Evolutionary conservation across 768 basidiomycete species (phyloP).

Genomic region (Boletus vinaceobasis): DNA sequence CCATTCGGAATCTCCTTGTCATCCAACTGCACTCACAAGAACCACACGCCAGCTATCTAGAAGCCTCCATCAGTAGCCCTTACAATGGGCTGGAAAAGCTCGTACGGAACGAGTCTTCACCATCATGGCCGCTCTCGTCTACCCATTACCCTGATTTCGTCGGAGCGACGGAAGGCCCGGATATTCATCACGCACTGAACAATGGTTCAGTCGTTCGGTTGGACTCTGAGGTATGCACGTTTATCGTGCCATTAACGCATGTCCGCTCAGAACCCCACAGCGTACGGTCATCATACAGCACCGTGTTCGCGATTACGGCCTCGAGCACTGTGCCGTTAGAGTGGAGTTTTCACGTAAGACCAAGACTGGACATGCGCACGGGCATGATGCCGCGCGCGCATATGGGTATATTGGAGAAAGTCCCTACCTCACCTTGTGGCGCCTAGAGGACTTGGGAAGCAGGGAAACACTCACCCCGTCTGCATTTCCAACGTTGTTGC

Average conservation of each 20-base stretch:
- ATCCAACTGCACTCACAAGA: slow-evolving; percentile 7
- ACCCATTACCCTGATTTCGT: slow-evolving; percentile 22
- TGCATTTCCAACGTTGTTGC: slow-evolving; percentile 9
- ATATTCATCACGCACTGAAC: slow-evolving; percentile 9
- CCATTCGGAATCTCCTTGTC: slow-evolving; percentile 21
- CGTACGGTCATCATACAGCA: slow-evolving; percentile 19
- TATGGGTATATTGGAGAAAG: slow-evolving; percentile 14
- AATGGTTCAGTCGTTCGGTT: slow-evolving; percentile 22
- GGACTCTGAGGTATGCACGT: slow-evolving; percentile 13
- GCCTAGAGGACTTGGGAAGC: slow-evolving; percentile 7
- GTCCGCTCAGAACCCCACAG: not conserved
- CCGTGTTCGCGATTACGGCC: slow-evolving; percentile 24
- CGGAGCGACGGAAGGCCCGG: slow-evolving; percentile 7
- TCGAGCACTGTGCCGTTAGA: slow-evolving; percentile 18
- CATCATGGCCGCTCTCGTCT: slow-evolving; percentile 25
- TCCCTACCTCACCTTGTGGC: slow-evolving; percentile 19
- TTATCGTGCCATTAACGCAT: not conserved
- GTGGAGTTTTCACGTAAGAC: slow-evolving; percentile 5
- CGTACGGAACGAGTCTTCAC: slow-evolving; percentile 26
- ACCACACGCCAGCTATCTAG: not conserved
- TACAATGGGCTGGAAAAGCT: slow-evolving; percentile 24
- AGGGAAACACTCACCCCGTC: slow-evolving; percentile 6
- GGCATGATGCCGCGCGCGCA: slow-evolving; percentile 6
- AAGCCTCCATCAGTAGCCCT: slow-evolving; percentile 16
- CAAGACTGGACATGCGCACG: not conserved